Conservation (phyloP, 768 basidiomycete genomes). For the Russula brevipes region DNA sequence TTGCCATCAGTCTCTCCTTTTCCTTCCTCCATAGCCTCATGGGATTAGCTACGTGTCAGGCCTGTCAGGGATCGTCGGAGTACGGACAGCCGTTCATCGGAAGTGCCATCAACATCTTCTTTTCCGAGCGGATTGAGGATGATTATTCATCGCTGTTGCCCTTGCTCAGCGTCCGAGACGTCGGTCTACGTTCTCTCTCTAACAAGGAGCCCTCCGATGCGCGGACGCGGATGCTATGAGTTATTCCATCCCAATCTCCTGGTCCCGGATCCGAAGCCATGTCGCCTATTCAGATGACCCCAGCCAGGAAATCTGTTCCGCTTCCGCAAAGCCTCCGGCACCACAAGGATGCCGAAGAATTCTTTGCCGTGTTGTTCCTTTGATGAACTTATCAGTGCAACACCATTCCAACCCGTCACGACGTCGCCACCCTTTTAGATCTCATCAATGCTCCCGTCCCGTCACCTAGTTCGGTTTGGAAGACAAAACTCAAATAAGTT, state of each 20-base stretch:
- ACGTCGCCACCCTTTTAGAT: neutral
- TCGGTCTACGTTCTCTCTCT: neutral
- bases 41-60: neutral
- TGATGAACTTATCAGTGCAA: neutral
- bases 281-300: too few species aligned
- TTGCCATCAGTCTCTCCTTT: neutral
- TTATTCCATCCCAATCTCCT: too few species aligned
- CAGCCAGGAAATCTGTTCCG: too few species aligned
- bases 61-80: neutral
- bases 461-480: neutral
- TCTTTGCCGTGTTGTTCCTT: neutral
- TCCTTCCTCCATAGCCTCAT: neutral
- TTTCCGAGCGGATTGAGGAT: neutral
- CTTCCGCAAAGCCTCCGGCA: neutral
- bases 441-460: neutral
- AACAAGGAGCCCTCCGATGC: too few species aligned
- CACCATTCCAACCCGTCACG: neutral
- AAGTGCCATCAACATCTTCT: too few species aligned
- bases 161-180: neutral
- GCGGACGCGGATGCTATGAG: too few species aligned
- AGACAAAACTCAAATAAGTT: slow-evolving; percentile 10
- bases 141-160: neutral
- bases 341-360: neutral
- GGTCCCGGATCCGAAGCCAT: too few species aligned
- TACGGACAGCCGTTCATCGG: too few species aligned